These are phyloP conservation scores for Zygosaccharomyces pseudobailii DNA, from an alignment of 1,139 yeast genomes.

Conservation along the genomic window DNA sequence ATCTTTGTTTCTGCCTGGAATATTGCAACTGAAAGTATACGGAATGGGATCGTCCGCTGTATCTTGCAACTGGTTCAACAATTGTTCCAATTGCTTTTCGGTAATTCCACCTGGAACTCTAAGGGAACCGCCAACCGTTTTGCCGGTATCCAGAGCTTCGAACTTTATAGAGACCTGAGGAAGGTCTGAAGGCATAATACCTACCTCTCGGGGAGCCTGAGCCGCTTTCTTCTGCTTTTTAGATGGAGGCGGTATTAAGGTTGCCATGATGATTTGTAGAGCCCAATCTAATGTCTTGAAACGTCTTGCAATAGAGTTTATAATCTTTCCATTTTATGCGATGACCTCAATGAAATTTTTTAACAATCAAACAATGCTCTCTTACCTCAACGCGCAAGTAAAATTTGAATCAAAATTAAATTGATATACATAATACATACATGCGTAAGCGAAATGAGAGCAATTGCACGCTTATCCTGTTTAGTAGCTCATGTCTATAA, in stretches of 20 bases:
- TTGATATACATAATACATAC: conserved; percentile 1
- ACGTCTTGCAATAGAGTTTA: neutral
- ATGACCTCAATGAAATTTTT: neutral
- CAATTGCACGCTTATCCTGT: neutral
- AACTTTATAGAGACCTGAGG: conserved; percentile 87
- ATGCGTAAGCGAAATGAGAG: neutral
- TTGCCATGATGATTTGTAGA: conserved; percentile 61
- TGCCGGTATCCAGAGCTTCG: conserved; percentile 95
- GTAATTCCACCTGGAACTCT: conserved; percentile 89
- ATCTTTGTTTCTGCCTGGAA: conserved; percentile 40
- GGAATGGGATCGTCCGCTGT: conserved; percentile 82
- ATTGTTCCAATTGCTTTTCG: conserved; percentile 82
- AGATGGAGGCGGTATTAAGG: conserved; percentile 88
- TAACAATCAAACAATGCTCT: neutral
- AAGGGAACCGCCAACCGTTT: conserved; percentile 73
- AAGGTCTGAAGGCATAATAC: conserved; percentile 67
- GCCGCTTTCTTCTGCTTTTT: conserved; percentile 84
- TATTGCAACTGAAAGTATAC: conserved; percentile 70
- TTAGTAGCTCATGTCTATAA: neutral
- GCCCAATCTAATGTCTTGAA: neutral
- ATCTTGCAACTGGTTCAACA: conserved; percentile 67
- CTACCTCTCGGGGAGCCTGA: conserved; percentile 73
- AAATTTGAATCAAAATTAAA: neutral
- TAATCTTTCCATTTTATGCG: neutral
- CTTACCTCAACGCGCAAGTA: neutral